phyloP scores from a whole-genome alignment of 2,329 filamentous ascomycete genomes.

The Fusarium pseudocircinatum region DNA sequence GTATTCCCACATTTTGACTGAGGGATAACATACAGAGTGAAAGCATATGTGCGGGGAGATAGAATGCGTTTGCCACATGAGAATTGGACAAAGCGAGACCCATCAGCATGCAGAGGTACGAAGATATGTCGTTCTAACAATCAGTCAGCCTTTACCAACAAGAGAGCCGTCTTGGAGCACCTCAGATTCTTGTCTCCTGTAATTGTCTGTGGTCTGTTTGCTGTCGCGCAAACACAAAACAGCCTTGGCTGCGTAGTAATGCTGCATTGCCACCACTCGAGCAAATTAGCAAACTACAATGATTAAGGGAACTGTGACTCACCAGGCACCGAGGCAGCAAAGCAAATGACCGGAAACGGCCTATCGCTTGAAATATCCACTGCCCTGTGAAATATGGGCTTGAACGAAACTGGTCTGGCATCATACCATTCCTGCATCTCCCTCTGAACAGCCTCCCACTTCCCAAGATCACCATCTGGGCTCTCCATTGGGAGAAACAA shows the following conservation, averaged over 20 bases:
- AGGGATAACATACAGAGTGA: neutral
- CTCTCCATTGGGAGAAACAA: neutral
- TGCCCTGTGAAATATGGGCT: neutral
- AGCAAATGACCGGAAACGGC: neutral
- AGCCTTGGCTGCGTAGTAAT: conserved; percentile 5
- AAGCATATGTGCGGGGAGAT: conserved; percentile 4
- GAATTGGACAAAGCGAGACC: neutral
- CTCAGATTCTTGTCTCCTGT: neutral
- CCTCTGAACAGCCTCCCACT: neutral
- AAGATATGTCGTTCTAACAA: neutral
- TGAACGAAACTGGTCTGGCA: neutral
- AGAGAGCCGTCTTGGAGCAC: rapidly evolving
- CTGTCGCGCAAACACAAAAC: neutral
- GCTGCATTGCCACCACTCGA: neutral
- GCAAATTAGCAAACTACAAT: rapidly evolving
- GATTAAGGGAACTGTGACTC: rapidly evolving
- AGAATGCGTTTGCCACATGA: neutral
- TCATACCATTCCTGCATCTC: neutral
- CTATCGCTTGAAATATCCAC: rapidly evolving
- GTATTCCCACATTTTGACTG: rapidly evolving
- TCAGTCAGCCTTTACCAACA: rapidly evolving
- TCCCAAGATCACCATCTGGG: rapidly evolving
- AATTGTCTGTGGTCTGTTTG: rapidly evolving
- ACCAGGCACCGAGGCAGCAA: neutral
- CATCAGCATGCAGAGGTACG: neutral